These are phyloP conservation scores for Cercospora sp. DNA, from an alignment of 2,329 filamentous ascomycete species.

Conservation along the genomic window DNA sequence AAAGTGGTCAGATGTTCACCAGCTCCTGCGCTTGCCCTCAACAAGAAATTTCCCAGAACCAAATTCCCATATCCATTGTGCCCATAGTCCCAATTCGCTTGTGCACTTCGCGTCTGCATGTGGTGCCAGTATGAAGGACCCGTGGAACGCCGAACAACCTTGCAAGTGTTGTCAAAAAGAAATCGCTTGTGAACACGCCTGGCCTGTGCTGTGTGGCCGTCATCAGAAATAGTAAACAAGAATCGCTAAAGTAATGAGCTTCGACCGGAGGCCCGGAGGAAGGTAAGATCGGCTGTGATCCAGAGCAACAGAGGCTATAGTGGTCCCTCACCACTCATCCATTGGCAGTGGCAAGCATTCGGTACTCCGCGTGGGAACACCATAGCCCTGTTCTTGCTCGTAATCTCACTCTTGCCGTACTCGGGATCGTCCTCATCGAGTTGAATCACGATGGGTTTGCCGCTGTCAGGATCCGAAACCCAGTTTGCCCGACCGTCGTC, in stretches of 20 bases:
- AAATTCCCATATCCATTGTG: constrained; percentile 5
- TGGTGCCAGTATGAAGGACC: constrained; percentile 4
- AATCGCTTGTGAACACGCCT: constrained; percentile 4
- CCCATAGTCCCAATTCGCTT: constrained; percentile 7
- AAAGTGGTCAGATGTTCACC: constrained; percentile 6
- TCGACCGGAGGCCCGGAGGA: background rate
- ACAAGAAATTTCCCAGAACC: background rate
- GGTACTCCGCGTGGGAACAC: constrained; percentile 24
- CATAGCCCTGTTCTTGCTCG: constrained; percentile 21
- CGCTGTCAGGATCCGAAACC: constrained; percentile 36
- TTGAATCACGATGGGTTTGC: constrained; percentile 41
- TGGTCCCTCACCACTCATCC: constrained; percentile 33
- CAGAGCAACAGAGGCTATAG: background rate
- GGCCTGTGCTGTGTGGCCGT: constrained; percentile 15
- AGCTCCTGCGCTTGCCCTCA: constrained; percentile 18
- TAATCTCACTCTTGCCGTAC: constrained; percentile 31
- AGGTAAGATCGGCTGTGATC: background rate
- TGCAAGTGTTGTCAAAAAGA: background rate
- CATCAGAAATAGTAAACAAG: constrained; percentile 8
- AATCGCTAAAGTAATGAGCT: constrained; percentile 3
- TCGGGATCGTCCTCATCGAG: constrained; percentile 46
- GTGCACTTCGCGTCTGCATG: constrained; percentile 14
- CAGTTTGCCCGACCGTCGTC: constrained; percentile 50
- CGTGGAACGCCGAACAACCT: constrained; percentile 11
- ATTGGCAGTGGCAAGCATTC: constrained; percentile 41